phyloP scores from a whole-genome alignment of 768 basidiomycete genomes.

The Dentipellis fragilis region DNA sequence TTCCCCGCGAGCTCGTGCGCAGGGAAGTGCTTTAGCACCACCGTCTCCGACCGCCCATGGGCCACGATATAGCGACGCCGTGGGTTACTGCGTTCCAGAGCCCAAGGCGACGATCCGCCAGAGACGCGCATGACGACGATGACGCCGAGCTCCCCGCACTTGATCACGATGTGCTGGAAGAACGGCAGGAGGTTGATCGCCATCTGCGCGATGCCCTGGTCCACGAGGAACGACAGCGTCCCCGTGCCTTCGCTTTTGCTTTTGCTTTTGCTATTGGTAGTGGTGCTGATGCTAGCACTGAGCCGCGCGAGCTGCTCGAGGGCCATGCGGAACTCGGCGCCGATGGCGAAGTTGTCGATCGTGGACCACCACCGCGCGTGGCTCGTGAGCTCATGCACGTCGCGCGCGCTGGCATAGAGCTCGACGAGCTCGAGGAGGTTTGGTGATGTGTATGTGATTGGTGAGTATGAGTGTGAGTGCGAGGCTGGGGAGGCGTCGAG shows the following conservation, averaged over 20 bases:
- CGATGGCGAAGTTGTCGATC: slow-evolving; percentile 58
- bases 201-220: slow-evolving; percentile 69
- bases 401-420: slow-evolving; percentile 40
- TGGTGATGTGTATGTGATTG: slow-evolving; percentile 70
- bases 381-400: slow-evolving; percentile 36
- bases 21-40: slow-evolving; percentile 70
- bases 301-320: slow-evolving; percentile 49
- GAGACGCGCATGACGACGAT: slow-evolving; percentile 50
- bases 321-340: slow-evolving; percentile 53
- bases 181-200: slow-evolving; percentile 76
- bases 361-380: slow-evolving; percentile 54
- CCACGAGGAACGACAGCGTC: slow-evolving; percentile 52
- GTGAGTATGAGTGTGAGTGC: slow-evolving; percentile 24
- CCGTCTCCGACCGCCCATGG: slow-evolving; percentile 32
- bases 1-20: slow-evolving; percentile 30
- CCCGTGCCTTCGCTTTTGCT: slow-evolving; percentile 27
- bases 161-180: slow-evolving; percentile 76
- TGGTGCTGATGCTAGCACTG: too few species aligned
- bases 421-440: slow-evolving; percentile 72
- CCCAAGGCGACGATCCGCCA: slow-evolving; percentile 41
- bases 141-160: slow-evolving; percentile 68
- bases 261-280: too few species aligned
- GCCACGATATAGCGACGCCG: slow-evolving; percentile 40
- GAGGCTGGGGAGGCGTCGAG: slow-evolving; percentile 17
- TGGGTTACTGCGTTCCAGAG: slow-evolving; percentile 34